Evolutionary conservation across 75 land plant species (phyloP).

Genomic region (Sequoia sempervirens): DNA sequence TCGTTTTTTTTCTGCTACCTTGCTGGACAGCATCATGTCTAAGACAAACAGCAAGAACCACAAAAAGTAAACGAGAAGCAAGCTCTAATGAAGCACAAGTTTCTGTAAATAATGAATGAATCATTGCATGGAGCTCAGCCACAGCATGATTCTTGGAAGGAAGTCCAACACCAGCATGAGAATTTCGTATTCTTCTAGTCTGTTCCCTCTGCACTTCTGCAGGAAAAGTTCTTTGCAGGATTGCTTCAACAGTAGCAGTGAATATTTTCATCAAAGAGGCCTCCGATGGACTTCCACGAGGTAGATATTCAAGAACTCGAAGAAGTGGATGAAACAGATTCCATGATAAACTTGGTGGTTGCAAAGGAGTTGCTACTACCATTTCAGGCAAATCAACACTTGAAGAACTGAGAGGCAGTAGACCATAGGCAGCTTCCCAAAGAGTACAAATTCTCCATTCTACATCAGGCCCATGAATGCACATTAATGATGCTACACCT

Average conservation of each 20-base stretch:
- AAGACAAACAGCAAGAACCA: conserved; percentile 83
- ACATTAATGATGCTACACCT: conserved; percentile 87
- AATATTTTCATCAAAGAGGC: conserved; percentile 85
- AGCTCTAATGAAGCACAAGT: conserved; percentile 74
- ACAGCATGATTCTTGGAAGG: conserved; percentile 67
- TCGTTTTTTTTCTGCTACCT: conserved; percentile 43
- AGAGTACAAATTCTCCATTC: conserved; percentile 95
- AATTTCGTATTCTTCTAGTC: conserved; percentile 25
- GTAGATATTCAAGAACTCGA: conserved; percentile 83
- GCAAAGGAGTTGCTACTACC: conserved; percentile 79
- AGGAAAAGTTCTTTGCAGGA: conserved; percentile 80
- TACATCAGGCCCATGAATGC: conserved; percentile 89
- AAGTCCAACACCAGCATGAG: conserved; percentile 34
- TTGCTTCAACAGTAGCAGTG: conserved; percentile 87
- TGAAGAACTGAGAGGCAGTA: conserved; percentile 78
- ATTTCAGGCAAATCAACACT: conserved; percentile 87
- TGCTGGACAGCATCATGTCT: conserved; percentile 79
- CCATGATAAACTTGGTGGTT: conserved; percentile 87
- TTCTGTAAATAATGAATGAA: conserved; percentile 79
- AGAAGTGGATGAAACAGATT: conserved; percentile 76
- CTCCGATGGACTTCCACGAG: conserved; percentile 89
- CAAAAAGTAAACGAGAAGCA: conserved; percentile 79
- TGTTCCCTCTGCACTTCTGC: conserved; percentile 31
- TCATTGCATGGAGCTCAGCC: conserved; percentile 85
- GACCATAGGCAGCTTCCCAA: conserved; percentile 99